phyloP scores from a whole-genome alignment of 306 rosid species.

The Cicer bijugum region DNA sequence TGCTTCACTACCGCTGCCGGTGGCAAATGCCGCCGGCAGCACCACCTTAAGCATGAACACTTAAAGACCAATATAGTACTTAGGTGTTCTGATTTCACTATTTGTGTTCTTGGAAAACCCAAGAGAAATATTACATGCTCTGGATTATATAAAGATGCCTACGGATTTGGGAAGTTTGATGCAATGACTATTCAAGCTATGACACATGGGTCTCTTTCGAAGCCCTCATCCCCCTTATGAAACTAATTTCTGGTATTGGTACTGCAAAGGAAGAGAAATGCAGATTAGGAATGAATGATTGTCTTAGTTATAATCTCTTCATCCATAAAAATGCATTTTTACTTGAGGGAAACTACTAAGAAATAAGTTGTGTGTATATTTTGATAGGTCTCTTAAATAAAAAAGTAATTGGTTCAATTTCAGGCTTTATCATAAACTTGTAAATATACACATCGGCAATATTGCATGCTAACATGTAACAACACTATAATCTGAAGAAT shows the following conservation, averaged over 20 bases:
- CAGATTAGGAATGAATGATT: background rate
- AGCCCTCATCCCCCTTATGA: background rate
- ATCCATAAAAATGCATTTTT: background rate
- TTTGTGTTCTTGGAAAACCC: conserved; percentile 7
- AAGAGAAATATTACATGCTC: background rate
- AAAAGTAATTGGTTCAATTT: conserved; percentile 4
- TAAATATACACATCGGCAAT: conserved; percentile 3
- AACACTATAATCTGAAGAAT: background rate
- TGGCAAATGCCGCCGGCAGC: no score
- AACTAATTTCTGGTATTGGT: conserved; percentile 14
- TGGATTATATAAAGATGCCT: conserved; percentile 13
- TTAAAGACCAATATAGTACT: background rate
- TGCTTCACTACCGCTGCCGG: no score
- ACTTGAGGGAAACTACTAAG: conserved; percentile 7
- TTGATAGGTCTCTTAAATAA: background rate
- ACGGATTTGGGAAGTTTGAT: conserved; percentile 12
- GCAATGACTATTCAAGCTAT: background rate
- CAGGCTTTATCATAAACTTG: background rate
- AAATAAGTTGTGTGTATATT: background rate
- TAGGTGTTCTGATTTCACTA: background rate
- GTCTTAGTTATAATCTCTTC: conserved; percentile 27
- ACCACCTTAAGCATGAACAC: no score
- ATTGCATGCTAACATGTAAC: background rate
- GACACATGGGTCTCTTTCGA: background rate
- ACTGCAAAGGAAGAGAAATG: conserved; percentile 28